Conservation (phyloP, 345 rosid genomes). For the Brassica cretica region DNA sequence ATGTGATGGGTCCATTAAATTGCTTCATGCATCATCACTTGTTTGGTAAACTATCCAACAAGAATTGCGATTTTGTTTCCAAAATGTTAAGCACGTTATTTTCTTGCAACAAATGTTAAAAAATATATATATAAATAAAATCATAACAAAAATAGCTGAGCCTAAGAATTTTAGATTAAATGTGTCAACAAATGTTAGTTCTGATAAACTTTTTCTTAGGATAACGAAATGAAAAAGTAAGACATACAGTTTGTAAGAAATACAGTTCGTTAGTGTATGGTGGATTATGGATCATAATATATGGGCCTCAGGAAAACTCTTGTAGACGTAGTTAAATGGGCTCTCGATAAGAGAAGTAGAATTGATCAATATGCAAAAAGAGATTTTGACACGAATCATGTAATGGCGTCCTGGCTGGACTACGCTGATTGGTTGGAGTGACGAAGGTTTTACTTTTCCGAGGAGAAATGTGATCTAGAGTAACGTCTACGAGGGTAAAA, state of each 20-base stretch:
- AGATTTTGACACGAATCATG: not conserved
- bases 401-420: not conserved
- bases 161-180: not conserved
- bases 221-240: not conserved
- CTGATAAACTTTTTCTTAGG: not conserved
- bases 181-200: not conserved
- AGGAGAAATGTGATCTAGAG: not conserved
- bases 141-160: not conserved
- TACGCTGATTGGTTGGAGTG: not conserved
- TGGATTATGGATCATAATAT: slow-evolving; percentile 1
- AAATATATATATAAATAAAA: not conserved
- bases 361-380: not conserved
- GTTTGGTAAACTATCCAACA: slow-evolving; percentile 25
- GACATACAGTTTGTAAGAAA: not conserved
- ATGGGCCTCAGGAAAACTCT: slow-evolving; percentile 11
- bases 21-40: slow-evolving; percentile 1
- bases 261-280: not conserved
- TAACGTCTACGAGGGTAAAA: not conserved
- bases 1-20: slow-evolving; percentile 30
- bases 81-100: not conserved
- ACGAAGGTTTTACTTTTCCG: not conserved
- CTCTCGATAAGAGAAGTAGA: not conserved
- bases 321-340: not conserved
- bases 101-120: not conserved
- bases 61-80: slow-evolving; percentile 12